Conservation (phyloP, 306 rosid species). For the Dicorynia guianensis region DNA sequence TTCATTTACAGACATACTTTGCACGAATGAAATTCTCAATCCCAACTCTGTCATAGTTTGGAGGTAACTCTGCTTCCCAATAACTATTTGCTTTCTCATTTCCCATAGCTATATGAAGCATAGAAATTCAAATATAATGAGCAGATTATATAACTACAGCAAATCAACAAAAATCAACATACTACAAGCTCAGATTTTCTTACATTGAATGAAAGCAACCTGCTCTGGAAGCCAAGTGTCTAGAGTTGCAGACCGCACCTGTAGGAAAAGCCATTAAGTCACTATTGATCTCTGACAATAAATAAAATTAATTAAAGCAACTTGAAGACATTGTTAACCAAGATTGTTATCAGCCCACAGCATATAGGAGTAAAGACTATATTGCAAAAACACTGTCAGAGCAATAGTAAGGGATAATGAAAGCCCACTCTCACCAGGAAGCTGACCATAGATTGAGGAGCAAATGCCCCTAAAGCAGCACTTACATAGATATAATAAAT, state of each 20-base stretch:
- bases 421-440: neutral
- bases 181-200: slow-evolving; percentile 44
- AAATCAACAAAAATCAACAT: slow-evolving; percentile 31
- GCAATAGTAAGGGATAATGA: neutral
- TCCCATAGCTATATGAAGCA: slow-evolving; percentile 84
- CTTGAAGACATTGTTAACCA: neutral
- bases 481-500: neutral
- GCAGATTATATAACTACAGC: slow-evolving; percentile 34
- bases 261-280: slow-evolving; percentile 40
- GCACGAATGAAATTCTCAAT: slow-evolving; percentile 99
- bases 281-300: no score
- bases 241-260: slow-evolving; percentile 98
- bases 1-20: slow-evolving; percentile 71
- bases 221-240: slow-evolving; percentile 99
- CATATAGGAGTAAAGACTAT: slow-evolving; percentile 3
- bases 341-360: slow-evolving; percentile 29
- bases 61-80: slow-evolving; percentile 99
- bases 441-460: neutral
- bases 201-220: slow-evolving; percentile 96
- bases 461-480: slow-evolving; percentile 21
- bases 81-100: slow-evolving; percentile 91
- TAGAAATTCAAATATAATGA: slow-evolving; percentile 40
- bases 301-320: slow-evolving; percentile 5
- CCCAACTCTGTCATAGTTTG: slow-evolving; percentile 98
- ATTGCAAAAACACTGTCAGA: slow-evolving; percentile 12